These are phyloP conservation scores for Amanita subjunquillea DNA, from an alignment of 768 basidiomycete genomes.

Conservation along the genomic window DNA sequence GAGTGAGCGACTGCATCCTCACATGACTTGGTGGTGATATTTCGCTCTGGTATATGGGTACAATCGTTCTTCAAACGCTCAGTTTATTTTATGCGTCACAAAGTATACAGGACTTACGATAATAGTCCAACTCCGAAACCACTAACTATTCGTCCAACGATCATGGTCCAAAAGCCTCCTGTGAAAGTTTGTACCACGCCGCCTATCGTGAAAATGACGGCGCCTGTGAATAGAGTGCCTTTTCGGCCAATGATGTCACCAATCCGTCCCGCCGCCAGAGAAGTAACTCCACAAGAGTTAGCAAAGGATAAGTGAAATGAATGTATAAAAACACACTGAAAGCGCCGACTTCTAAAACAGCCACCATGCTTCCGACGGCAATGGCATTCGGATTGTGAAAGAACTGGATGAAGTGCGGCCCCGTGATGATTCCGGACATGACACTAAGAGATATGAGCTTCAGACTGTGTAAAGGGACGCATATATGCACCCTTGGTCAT, in stretches of 20 bases:
- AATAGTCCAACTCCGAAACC: slow-evolving; percentile 76
- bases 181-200: slow-evolving; percentile 71
- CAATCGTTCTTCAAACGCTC: slow-evolving; percentile 50
- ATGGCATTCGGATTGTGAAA: slow-evolving; percentile 62
- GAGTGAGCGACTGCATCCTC: slow-evolving; percentile 10
- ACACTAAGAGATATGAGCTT: slow-evolving; percentile 27
- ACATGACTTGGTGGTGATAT: slow-evolving; percentile 84
- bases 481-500: slow-evolving; percentile 60
- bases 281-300: slow-evolving; percentile 42
- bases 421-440: slow-evolving; percentile 81
- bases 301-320: not conserved
- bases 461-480: slow-evolving; percentile 2
- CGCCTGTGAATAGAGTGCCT: slow-evolving; percentile 65
- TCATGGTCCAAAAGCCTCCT: slow-evolving; percentile 10
- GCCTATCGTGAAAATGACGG: slow-evolving; percentile 66
- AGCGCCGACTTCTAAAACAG: slow-evolving; percentile 83
- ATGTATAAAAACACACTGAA: slow-evolving; percentile 39
- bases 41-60: slow-evolving; percentile 86
- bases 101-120: slow-evolving; percentile 36
- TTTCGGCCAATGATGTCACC: slow-evolving; percentile 71
- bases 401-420: slow-evolving; percentile 66
- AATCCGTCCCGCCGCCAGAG: slow-evolving; percentile 65
- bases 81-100: not conserved
- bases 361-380: slow-evolving; percentile 78
- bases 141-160: slow-evolving; percentile 24